Percentiles rank a stretch among this genome's conserved stretches.
These are phyloP conservation scores for Trypanosoma rangeli DNA, from an alignment of 208 protist species.

Conservation along the genomic window DNA sequence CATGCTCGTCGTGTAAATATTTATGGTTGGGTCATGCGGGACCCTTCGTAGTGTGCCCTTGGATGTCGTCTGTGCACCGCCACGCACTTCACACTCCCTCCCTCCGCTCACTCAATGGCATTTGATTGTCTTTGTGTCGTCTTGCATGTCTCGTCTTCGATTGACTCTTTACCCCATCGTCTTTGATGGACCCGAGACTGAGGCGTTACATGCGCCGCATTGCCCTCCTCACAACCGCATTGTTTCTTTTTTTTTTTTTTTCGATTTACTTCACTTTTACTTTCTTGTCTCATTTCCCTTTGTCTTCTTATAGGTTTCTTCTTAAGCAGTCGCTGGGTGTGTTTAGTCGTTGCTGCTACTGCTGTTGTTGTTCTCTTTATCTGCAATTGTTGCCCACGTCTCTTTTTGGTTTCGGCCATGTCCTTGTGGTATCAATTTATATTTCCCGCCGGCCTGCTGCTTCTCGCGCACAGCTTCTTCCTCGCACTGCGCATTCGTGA, in stretches of 20 bases:
- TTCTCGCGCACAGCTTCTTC: slow-evolving; percentile 69
- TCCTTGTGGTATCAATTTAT: slow-evolving; percentile 16
- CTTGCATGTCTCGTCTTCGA: no score
- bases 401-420: slow-evolving; percentile 19
- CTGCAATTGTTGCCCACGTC: neutral
- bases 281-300: no score
- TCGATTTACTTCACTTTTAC: no score
- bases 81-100: no score
- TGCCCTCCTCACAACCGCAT: no score
- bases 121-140: no score
- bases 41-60: neutral
- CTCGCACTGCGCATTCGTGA: slow-evolving; percentile 62
- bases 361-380: slow-evolving; percentile 5
- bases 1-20: neutral
- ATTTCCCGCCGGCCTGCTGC: slow-evolving; percentile 57
- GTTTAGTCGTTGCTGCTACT: slow-evolving; percentile 15
- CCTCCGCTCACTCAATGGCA: no score
- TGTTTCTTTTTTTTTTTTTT: slow-evolving; percentile 3
- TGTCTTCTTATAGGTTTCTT: neutral
- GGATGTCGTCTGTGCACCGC: neutral
- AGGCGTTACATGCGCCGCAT: no score
- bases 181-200: no score
- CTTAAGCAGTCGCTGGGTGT: neutral
- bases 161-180: no score
- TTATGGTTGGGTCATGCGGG: neutral